phyloP scores from a whole-genome alignment of 352 stramenopile species.

The Globisporangium paddicum region DNA sequence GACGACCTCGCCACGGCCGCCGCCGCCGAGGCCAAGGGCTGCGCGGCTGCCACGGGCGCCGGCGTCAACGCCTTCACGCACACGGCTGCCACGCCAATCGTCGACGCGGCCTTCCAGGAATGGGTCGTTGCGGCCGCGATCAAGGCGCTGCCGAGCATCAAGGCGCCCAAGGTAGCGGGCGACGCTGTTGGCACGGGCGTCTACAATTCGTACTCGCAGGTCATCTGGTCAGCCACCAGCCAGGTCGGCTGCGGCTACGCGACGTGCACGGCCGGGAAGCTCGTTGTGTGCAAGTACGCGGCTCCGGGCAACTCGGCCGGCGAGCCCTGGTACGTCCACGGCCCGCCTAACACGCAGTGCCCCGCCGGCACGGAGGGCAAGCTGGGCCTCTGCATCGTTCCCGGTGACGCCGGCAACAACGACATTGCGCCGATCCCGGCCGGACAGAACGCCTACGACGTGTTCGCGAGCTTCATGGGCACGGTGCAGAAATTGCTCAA shows the following conservation, averaged over 20 bases:
- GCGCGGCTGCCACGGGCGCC: conserved; percentile 22
- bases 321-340: conserved; percentile 61
- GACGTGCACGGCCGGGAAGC: conserved; percentile 29
- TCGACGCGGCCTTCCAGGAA: conserved; percentile 51
- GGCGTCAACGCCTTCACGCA: conserved; percentile 49
- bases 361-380: conserved; percentile 39
- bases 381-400: conserved; percentile 43
- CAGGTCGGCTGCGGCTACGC: conserved; percentile 56
- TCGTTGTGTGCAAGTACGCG: conserved; percentile 65
- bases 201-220: conserved; percentile 77
- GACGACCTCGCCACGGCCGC: conserved; percentile 35
- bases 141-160: conserved; percentile 37
- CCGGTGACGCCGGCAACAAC: conserved; percentile 41
- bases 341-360: conserved; percentile 36
- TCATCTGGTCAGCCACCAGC: conserved; percentile 59
- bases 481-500: conserved; percentile 49
- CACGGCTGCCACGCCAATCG: conserved; percentile 19
- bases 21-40: conserved; percentile 31
- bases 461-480: conserved; percentile 48
- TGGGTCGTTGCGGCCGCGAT: conserved; percentile 59
- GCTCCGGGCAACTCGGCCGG: conserved; percentile 42
- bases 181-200: conserved; percentile 44
- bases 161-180: conserved; percentile 33
- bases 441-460: conserved; percentile 50
- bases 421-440: conserved; percentile 49